Base-by-base conservation (phyloP, 768 basidiomycete species). In the Lentinus brumalis region DNA sequence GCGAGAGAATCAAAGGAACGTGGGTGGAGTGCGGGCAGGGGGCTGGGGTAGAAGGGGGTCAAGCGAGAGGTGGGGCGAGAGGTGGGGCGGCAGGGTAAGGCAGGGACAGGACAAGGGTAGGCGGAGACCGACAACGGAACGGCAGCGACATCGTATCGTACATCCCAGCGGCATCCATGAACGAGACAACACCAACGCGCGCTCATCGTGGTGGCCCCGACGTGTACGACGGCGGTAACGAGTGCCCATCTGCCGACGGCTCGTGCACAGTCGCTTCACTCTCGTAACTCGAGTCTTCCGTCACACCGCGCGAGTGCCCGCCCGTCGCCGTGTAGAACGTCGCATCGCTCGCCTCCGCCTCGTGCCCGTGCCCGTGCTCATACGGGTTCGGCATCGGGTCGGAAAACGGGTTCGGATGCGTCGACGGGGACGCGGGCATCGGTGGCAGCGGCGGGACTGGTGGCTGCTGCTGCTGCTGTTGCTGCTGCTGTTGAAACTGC, bases 301-400 rank as follows among this genome's bases (percentile, higher is more conserved):
- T 40, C 21, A 41, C 16, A 14, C 46, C 57, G 16, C 51, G 53
- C 53, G 57, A 56, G 15, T 55, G 57, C 32, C 29, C 57, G n/a
- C 53, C 52, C 16, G 18, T 32, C 8, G 62, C 62, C 11, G 62
- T 63, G 42, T 63, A 63, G 57, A 63, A 63, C 57, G 62, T 63
- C 53, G 57, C 57, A 49, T 63, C 62, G 53, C 47, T 63, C 57
- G 57, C 38, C 49, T 63, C 53, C 31, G 57, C 49, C 42, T 52
- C 57, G 62, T 59, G 57, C 30, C 60, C 50, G 18, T 29, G 40
- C 42, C 31, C 50, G 21, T 21, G 12, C 41, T 59, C 62, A 47
- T 62, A 62, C 56, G 61, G 61, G 52, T 62, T 62, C 45, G 56
- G 56, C 61, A 62, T 57, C 40, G 61, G 62, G 53, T 63, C 62